These are phyloP conservation scores for Ogataea sp. DNA, from an alignment of 805 yeast genomes.

Conservation along the genomic window DNA sequence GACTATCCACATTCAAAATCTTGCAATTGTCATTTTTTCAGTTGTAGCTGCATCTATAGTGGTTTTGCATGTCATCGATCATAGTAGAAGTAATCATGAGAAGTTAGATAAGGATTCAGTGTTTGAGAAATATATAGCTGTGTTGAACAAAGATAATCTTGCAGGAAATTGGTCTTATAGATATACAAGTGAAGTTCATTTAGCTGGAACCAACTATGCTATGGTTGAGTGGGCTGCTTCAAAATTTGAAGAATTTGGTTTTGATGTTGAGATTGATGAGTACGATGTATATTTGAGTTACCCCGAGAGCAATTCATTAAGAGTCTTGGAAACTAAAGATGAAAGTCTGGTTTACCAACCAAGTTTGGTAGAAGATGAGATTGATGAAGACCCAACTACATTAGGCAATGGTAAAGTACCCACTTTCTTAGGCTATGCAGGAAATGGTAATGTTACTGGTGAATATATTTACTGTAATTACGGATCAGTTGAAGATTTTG, in stretches of 20 bases:
- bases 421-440: constrained; percentile 62
- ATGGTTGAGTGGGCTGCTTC: constrained; percentile 45
- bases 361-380: constrained; percentile 36
- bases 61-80: too few relatives aligned
- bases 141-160: constrained; percentile 12
- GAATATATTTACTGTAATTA: constrained; percentile 51
- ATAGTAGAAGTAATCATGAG: too few relatives aligned
- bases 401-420: constrained; percentile 40
- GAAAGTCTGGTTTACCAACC: constrained; percentile 34
- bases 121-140: constrained; percentile 5
- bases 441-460: constrained; percentile 58
- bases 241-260: constrained; percentile 48
- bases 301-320: constrained; percentile 43
- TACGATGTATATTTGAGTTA: constrained; percentile 49
- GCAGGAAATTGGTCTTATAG: constrained; percentile 41
- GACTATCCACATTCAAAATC: too few relatives aligned
- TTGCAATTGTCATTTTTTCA: too few relatives aligned
- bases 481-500: constrained; percentile 49
- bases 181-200: constrained; percentile 41
- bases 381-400: constrained; percentile 35
- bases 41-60: too few relatives aligned
- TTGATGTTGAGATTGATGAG: constrained; percentile 36
- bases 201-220: constrained; percentile 37
- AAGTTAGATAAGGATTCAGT: neutral
- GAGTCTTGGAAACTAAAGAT: constrained; percentile 21